Base-by-base conservation (phyloP, 331 rosid genomes). In the Erythrophleum ivorense region DNA sequence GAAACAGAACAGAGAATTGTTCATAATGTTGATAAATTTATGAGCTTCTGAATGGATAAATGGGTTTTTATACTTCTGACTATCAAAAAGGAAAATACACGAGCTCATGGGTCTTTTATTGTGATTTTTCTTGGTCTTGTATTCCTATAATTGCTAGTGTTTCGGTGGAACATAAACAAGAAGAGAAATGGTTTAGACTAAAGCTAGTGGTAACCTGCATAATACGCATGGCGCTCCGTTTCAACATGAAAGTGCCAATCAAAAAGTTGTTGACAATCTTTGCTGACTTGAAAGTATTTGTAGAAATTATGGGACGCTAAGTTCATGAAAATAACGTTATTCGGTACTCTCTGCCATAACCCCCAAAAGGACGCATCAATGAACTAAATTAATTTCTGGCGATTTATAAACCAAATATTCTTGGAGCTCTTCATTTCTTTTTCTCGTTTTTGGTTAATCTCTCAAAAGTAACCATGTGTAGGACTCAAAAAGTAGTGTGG, bases 1-100 rank as follows among this genome's bases (percentile, higher is more conserved):
- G 57, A 75, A 66, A 31, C 81, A 43, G 50, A 49, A 48, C n/a
- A 63, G 33, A 5, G 12, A 67, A 66, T 38, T 80, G 58, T 72
- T 57, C 40, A 33, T 52, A 45, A 24, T 41, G 19, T 57, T 55
- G 33, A 68, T 14, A 50, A 19, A 21, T 45, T 24, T 34, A 45
- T 31, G 65, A 13, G 76, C n/a, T 68, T 78, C 45, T 18, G 34
- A 41, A 18, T 24, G 29, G 41, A 24, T 21, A 34, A 64, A 50
- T 34, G 6, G 52, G 3, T 6, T 48, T 38, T 43, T 14, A 0
- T 36, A n/a, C 49, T 36, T 15, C 65, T 52, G 45, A 73, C 5
- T 19, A 53, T 18, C 11, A 24, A 19, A 19, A 31, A 33, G 46
- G 77, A 72, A 72, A 71, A 15, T 38, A 18, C 38, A n/a, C 36